These are phyloP conservation scores for Solanum aculeatissimum DNA, from an alignment of 305 asterid species.

Conservation along the genomic window DNA sequence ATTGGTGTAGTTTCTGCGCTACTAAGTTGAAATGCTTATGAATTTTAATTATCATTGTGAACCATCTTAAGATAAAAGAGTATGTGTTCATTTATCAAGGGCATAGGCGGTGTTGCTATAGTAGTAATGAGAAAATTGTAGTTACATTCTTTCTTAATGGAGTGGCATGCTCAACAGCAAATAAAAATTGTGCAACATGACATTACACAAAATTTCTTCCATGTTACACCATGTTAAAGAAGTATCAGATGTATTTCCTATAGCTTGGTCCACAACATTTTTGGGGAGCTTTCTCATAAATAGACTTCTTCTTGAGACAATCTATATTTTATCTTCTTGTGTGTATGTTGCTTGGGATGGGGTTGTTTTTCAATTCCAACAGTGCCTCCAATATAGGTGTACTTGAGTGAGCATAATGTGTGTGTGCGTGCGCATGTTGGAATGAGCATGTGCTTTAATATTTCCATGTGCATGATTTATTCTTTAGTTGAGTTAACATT, in stretches of 20 bases:
- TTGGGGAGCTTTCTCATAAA: neutral
- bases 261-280: neutral
- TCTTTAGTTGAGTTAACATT: neutral
- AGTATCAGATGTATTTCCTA: neutral
- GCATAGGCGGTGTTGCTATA: neutral
- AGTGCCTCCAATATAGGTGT: neutral
- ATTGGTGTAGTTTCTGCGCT: neutral
- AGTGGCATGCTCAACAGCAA: neutral
- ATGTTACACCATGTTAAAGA: neutral
- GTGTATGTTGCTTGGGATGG: neutral
- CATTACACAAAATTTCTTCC: neutral
- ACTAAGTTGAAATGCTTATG: neutral
- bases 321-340: neutral
- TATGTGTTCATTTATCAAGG: neutral
- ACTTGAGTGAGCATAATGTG: neutral
- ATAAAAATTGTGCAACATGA: neutral
- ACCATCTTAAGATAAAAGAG: neutral
- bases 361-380: neutral
- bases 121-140: neutral
- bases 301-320: neutral
- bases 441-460: neutral
- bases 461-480: neutral
- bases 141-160: neutral
- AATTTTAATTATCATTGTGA: neutral
- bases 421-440: neutral